Evolutionary conservation across 768 basidiomycete genomes (phyloP).

Genomic region (Leucocoprinus birnbaumii): DNA sequence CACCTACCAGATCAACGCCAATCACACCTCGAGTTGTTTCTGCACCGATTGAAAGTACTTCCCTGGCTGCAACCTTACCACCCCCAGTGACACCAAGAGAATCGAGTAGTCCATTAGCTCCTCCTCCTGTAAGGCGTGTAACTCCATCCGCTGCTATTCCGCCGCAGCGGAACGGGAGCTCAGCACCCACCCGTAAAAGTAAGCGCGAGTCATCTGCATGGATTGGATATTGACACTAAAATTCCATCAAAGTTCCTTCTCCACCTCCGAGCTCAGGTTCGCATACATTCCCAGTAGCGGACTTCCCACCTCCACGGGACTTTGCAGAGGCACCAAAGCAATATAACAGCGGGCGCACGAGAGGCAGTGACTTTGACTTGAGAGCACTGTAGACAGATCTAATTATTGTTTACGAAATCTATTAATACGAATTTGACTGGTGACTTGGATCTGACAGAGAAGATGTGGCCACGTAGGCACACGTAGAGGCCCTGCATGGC

Average conservation of each 20-base stretch:
- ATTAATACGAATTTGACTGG: background rate
- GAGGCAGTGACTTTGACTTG: conserved; percentile 72
- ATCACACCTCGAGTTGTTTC: conserved; percentile 23
- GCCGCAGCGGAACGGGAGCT: conserved; percentile 7
- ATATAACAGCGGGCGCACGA: conserved; percentile 64
- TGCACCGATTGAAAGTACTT: conserved; percentile 25
- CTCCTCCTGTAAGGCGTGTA: conserved; percentile 24
- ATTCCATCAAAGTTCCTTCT: conserved; percentile 35
- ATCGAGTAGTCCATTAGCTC: conserved; percentile 24
- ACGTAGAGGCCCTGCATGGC: no score
- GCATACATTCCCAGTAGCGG: conserved; percentile 73
- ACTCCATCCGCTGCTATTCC: conserved; percentile 19
- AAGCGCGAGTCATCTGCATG: conserved; percentile 21
- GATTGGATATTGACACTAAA: conserved; percentile 14
- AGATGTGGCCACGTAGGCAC: conserved; percentile 10
- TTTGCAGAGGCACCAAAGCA: conserved; percentile 48
- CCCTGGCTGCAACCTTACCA: conserved; percentile 34
- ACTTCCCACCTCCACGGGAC: conserved; percentile 74
- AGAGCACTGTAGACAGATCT: conserved; percentile 27
- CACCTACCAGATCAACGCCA: conserved; percentile 20
- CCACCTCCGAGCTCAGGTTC: conserved; percentile 59
- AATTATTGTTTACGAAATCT: background rate
- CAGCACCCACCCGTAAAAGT: conserved; percentile 47
- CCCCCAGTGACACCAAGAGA: conserved; percentile 28
- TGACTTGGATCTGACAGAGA: background rate